A percentile compares a stretch with the other conserved stretches of the same genome.
Conservation (phyloP, 1,284 basidiomycete species). For the Malassezia nana region DNA sequence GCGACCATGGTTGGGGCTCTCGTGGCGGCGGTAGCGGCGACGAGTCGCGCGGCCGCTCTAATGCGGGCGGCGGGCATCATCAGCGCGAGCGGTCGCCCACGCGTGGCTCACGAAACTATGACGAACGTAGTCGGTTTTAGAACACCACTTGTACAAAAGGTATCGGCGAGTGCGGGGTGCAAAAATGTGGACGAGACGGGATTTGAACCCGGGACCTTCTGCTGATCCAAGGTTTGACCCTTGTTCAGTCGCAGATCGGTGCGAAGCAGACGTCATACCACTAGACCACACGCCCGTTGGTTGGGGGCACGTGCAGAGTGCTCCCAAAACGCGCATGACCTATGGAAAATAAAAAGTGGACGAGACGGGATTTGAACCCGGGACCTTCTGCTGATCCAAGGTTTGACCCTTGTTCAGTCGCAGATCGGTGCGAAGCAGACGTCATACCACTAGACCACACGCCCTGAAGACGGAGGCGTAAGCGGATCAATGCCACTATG, state of each 20-base stretch:
- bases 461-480: not conserved
- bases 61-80: constrained; percentile 1
- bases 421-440: constrained; percentile 17
- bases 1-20: constrained; percentile 11
- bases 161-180: not conserved
- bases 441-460: constrained; percentile 22
- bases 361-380: constrained; percentile 23
- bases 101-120: constrained; percentile 17
- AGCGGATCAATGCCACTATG: not conserved
- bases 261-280: constrained; percentile 24
- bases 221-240: constrained; percentile 12
- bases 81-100: constrained; percentile 16
- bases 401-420: constrained; percentile 10
- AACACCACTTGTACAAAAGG: not conserved
- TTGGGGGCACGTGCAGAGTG: not conserved
- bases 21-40: not conserved
- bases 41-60: not conserved
- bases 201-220: constrained; percentile 24
- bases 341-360: constrained; percentile 19
- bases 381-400: constrained; percentile 19
- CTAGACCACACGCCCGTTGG: constrained; percentile 19
- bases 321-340: not conserved
- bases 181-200: constrained; percentile 20
- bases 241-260: constrained; percentile 11
- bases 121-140: constrained; percentile 18